Conservation (phyloP, 2,329 filamentous ascomycete genomes). For the Teratosphaeria destructans region DNA sequence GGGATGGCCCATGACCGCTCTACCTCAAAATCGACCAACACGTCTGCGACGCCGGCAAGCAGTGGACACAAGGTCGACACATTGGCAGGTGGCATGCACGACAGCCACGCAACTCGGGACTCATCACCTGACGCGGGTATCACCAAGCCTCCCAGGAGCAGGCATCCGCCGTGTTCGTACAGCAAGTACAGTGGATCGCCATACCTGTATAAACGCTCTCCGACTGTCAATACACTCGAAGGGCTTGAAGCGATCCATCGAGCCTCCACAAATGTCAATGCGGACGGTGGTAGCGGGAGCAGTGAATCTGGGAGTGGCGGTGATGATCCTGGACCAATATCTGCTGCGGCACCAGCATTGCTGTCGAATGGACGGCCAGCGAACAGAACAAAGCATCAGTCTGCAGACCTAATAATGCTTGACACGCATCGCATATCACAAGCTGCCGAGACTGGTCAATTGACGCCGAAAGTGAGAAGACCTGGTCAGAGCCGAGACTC, state of each 20-base stretch:
- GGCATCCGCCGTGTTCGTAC: conserved; percentile 26
- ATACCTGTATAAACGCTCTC: conserved; percentile 23
- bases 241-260: conserved; percentile 17
- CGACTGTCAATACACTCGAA: conserved; percentile 23
- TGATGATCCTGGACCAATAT: conserved; percentile 15
- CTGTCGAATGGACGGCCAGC: conserved; percentile 7
- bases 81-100: conserved; percentile 3
- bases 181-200: conserved; percentile 28
- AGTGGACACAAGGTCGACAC: conserved; percentile 29
- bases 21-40: conserved; percentile 5
- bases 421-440: conserved; percentile 39
- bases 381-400: conserved; percentile 10
- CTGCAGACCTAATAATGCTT: conserved; percentile 28
- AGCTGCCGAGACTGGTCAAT: conserved; percentile 41
- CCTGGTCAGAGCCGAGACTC: conserved; percentile 9
- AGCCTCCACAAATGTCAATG: conserved; percentile 15
- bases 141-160: conserved; percentile 12
- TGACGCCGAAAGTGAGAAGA: conserved; percentile 21
- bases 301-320: conserved; percentile 15
- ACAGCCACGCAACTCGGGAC: conserved; percentile 7
- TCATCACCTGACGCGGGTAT: conserved; percentile 7
- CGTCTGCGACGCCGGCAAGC: conserved; percentile 23
- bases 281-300: conserved; percentile 9
- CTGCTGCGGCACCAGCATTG: conserved; percentile 17
- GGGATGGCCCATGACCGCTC: conserved; percentile 2